Conservation (phyloP, 768 basidiomycete species). For the Lactarius hengduanensis region DNA sequence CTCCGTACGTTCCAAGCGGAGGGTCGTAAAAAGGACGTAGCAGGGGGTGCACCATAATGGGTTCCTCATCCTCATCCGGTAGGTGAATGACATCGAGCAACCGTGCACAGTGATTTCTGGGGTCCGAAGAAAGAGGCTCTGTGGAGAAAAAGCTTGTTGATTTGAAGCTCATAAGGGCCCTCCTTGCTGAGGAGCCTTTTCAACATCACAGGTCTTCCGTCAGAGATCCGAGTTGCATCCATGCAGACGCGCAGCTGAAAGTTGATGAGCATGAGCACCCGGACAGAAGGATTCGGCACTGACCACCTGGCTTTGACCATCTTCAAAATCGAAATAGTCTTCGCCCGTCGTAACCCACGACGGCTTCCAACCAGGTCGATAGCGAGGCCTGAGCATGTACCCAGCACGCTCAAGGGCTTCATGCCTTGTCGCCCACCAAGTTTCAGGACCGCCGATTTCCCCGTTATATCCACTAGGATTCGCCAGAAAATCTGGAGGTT, state of each 20-base stretch:
- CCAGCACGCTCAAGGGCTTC: slow-evolving; percentile 1
- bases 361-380: slow-evolving; percentile 15
- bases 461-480: too few species aligned
- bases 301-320: slow-evolving; percentile 8
- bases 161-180: slow-evolving; percentile 22
- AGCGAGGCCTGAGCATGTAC: slow-evolving; percentile 20
- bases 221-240: slow-evolving; percentile 23
- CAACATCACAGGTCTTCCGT: slow-evolving; percentile 15
- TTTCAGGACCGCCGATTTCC: neutral
- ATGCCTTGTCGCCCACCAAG: slow-evolving; percentile 12
- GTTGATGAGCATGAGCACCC: neutral
- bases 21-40: slow-evolving; percentile 33
- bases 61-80: slow-evolving; percentile 24
- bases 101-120: slow-evolving; percentile 32
- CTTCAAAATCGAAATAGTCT: neutral
- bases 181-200: neutral
- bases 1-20: slow-evolving; percentile 37
- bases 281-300: neutral
- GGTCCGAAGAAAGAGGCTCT: slow-evolving; percentile 29
- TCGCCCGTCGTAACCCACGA: slow-evolving; percentile 12
- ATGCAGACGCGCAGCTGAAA: slow-evolving; percentile 1
- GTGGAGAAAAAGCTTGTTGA: slow-evolving; percentile 20
- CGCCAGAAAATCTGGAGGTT: neutral
- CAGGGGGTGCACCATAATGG: slow-evolving; percentile 37
- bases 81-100: slow-evolving; percentile 31